Percentiles rank a stretch among this genome's conserved stretches.
These are phyloP conservation scores for Neopestalotiopsis sp. DNA, from an alignment of 2,329 filamentous ascomycete species.

Conservation along the genomic window DNA sequence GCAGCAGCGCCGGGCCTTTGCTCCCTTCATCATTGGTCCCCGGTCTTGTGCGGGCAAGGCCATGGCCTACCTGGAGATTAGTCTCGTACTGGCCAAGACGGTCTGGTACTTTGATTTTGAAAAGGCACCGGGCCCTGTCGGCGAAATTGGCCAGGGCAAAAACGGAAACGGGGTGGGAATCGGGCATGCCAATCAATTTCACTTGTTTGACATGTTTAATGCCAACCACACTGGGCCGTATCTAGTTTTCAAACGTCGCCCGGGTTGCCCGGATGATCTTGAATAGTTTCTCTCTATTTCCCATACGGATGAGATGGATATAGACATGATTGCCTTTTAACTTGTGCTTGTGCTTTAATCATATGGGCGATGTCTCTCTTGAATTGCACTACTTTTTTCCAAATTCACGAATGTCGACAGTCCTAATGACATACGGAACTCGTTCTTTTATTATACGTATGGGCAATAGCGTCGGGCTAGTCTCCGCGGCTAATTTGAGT, in stretches of 20 bases:
- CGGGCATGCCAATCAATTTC: background rate
- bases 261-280: background rate
- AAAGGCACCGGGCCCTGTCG: background rate
- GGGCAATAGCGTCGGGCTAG: background rate
- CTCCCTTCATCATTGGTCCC: constrained; percentile 41
- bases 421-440: too few relatives aligned
- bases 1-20: constrained; percentile 23
- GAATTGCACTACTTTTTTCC: too few relatives aligned
- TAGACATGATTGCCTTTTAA: too few relatives aligned
- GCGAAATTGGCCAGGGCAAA: background rate
- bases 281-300: background rate
- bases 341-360: too few relatives aligned
- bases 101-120: constrained; percentile 26
- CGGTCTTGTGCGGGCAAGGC: constrained; percentile 41
- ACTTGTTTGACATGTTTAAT: constrained; percentile 1
- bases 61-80: constrained; percentile 29
- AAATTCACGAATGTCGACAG: too few relatives aligned
- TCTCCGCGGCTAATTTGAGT: background rate
- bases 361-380: too few relatives aligned
- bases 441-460: too few relatives aligned
- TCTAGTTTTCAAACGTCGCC: background rate
- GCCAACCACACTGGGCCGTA: constrained; percentile 3
- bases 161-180: background rate
- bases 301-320: too few relatives aligned
- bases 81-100: constrained; percentile 27